Evolutionary conservation across 345 rosid genomes (phyloP).

Genomic region (Arabidopsis arenosa): DNA sequence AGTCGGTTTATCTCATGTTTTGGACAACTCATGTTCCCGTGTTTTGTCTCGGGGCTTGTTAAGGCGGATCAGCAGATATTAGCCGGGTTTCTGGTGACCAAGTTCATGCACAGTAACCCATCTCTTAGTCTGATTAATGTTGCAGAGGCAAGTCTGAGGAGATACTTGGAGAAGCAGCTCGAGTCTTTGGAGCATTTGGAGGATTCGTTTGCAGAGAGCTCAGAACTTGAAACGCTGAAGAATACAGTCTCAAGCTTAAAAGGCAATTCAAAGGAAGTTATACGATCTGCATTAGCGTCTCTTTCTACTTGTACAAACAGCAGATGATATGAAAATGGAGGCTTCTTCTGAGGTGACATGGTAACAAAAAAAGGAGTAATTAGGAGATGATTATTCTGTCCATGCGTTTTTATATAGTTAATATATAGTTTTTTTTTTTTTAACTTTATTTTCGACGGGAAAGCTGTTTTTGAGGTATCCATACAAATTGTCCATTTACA

Average conservation of each 20-base stretch:
- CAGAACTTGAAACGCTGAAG: constrained; percentile 48
- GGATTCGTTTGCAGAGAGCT: constrained; percentile 41
- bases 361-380: background rate
- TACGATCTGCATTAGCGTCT: constrained; percentile 59
- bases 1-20: constrained; percentile 48
- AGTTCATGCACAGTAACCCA: constrained; percentile 80
- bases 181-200: constrained; percentile 45
- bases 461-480: background rate
- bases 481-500: background rate
- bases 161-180: constrained; percentile 68
- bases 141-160: constrained; percentile 68
- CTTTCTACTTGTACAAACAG: constrained; percentile 48
- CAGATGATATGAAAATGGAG: constrained; percentile 22
- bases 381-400: constrained; percentile 22
- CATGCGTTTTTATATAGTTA: constrained; percentile 4
- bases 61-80: constrained; percentile 72
- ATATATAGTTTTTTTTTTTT: background rate
- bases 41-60: constrained; percentile 72
- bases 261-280: constrained; percentile 50
- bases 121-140: constrained; percentile 67
- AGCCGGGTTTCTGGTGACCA: constrained; percentile 78
- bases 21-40: constrained; percentile 66
- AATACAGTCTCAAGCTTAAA: constrained; percentile 54
- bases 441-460: background rate
- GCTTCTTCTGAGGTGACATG: constrained; percentile 5